Percentiles rank a stretch among this genome's conserved stretches.
Conservation (phyloP, 768 basidiomycete genomes). For the Tephrocybe sp. region DNA sequence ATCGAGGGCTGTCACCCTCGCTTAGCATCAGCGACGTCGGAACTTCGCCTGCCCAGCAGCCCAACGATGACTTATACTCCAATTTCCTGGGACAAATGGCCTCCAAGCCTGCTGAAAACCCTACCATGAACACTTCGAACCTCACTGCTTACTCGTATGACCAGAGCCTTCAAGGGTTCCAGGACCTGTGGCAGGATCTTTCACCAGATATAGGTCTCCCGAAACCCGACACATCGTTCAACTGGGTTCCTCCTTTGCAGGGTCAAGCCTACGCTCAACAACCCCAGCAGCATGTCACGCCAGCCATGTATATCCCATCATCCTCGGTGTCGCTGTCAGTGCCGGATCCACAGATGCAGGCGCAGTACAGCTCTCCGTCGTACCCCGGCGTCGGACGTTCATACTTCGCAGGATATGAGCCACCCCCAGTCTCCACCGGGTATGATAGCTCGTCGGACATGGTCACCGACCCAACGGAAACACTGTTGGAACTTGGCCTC, state of each 20-base stretch:
- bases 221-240: constrained; percentile 18
- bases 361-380: not conserved
- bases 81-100: constrained; percentile 24
- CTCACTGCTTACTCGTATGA: not conserved
- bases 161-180: not conserved
- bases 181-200: constrained; percentile 1
- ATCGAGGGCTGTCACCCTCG: not conserved
- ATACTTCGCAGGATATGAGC: constrained; percentile 1
- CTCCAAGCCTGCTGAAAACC: constrained; percentile 14
- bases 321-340: not conserved
- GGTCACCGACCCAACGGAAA: constrained; percentile 25
- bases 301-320: not conserved
- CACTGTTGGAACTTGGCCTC: constrained; percentile 43
- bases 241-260: constrained; percentile 16
- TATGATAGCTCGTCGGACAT: constrained; percentile 1
- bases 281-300: not conserved
- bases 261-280: not conserved
- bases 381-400: not conserved
- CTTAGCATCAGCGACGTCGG: not conserved
- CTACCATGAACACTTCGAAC: not conserved
- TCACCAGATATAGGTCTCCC: constrained; percentile 16
- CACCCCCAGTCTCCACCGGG: not conserved
- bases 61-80: constrained; percentile 23
- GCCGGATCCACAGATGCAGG: not conserved
- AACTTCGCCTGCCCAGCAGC: constrained; percentile 2